These are phyloP conservation scores for Didymella pomorum DNA, from an alignment of 2,329 filamentous ascomycete genomes.

Conservation along the genomic window DNA sequence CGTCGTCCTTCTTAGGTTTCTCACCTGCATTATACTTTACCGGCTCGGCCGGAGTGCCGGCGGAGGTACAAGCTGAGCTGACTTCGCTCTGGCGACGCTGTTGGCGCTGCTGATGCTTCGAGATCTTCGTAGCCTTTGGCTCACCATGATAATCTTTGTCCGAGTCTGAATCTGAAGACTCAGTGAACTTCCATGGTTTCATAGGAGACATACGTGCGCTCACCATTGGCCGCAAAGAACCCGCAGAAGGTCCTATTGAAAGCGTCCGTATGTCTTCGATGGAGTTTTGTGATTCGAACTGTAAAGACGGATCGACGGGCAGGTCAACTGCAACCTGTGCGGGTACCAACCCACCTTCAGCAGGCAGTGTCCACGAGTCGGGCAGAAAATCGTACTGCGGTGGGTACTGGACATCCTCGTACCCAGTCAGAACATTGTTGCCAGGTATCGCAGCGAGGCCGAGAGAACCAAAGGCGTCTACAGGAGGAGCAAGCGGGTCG, in stretches of 20 bases:
- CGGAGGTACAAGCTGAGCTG: constrained; percentile 7
- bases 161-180: background rate
- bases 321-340: background rate
- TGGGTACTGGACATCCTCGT: background rate
- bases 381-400: background rate
- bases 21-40: constrained; percentile 29
- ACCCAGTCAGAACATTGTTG: background rate
- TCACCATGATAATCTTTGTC: constrained; percentile 2
- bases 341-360: background rate
- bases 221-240: no score
- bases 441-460: constrained; percentile 9
- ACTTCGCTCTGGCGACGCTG: constrained; percentile 5
- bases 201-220: no score
- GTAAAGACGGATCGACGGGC: background rate
- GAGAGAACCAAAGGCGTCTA: background rate
- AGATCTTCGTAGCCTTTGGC: background rate
- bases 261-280: no score
- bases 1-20: constrained; percentile 40
- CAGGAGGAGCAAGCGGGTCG: background rate
- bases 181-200: background rate
- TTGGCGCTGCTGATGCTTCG: background rate
- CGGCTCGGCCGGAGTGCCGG: background rate
- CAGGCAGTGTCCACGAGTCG: background rate
- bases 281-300: background rate
- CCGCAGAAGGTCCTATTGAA: no score